Base-by-base conservation (phyloP, 306 rosid species). In the Acacia melanoxylon region DNA sequence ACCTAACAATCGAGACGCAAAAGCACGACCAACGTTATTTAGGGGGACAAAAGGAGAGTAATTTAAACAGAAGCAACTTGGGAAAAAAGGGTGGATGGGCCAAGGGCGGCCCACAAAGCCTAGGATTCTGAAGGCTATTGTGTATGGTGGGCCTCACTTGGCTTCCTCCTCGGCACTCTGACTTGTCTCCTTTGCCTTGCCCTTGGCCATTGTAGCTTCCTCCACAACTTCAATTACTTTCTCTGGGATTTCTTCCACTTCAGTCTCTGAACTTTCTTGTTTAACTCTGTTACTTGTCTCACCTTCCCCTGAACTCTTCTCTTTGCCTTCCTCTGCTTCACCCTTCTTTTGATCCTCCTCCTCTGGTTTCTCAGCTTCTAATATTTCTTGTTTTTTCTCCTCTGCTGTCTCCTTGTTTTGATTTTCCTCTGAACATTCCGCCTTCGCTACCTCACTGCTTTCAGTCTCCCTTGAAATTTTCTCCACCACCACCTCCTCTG, bases 171-270 rank as follows among this genome's bases (percentile, higher is more conserved):
- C 44, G 16, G 46, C 84, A 27, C 31, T 78, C 29, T 61, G 62
- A 51, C 40, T 81, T 48, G 78, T 75, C 51, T 54, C 80, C 40
- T 65, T 76, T 10, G 2, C 17, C 29, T 19, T 54, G 10, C 31
- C 54, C 22, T 19, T 63, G 8, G 27, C 54, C 62, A 22, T 14
- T 41, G 20, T 14, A 56, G 59, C 44, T 75, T 85, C 68, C 83
- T 83, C 83, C 44, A 67, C 78, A n/a, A 52, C 86, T 62, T 80
- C 78, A 41, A 72, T 63, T 35, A 81, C 37, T 66, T 74, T 82
- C 81, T 84, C 88, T 22, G 82, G 68, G 65, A 40, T 29, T 24
- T 78, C 81, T 49, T 68, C 75, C 37, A 40, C 49, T 0, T 27
- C 69, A 48, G 12, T 19, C 77, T 75, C 84, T 2, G 33, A 9